A percentile compares a stretch with the other conserved stretches of the same genome.
phyloP scores from a whole-genome alignment of 2,329 filamentous ascomycete genomes.

The Trichoderma koningii region DNA sequence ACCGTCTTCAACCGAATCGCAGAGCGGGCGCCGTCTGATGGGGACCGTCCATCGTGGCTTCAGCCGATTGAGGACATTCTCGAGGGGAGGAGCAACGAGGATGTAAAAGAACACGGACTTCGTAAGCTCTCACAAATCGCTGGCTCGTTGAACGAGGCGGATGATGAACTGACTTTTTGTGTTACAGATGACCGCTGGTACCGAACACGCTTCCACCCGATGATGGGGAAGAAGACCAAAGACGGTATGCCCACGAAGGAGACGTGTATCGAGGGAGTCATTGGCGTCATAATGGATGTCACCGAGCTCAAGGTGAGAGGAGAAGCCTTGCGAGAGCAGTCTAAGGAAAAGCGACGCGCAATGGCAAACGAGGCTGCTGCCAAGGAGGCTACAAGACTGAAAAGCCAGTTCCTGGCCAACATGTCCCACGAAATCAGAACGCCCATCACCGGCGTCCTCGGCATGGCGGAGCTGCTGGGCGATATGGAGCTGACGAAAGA shows the following conservation, averaged over 20 bases:
- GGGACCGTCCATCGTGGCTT: slow-evolving; percentile 53
- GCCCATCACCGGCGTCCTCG: slow-evolving; percentile 77
- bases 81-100: slow-evolving; percentile 59
- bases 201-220: slow-evolving; percentile 69
- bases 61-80: slow-evolving; percentile 65
- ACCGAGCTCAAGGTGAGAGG: slow-evolving; percentile 70
- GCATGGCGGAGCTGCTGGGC: slow-evolving; percentile 74
- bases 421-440: slow-evolving; percentile 82
- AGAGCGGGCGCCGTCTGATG: slow-evolving; percentile 45
- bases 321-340: slow-evolving; percentile 62
- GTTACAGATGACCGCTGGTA: slow-evolving; percentile 64
- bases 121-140: slow-evolving; percentile 39
- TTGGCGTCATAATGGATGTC: slow-evolving; percentile 78
- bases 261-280: slow-evolving; percentile 66
- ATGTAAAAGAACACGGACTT: slow-evolving; percentile 65
- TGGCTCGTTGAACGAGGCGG: neutral
- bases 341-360: slow-evolving; percentile 68
- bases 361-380: slow-evolving; percentile 76
- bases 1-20: slow-evolving; percentile 61
- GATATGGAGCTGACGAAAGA: slow-evolving; percentile 70
- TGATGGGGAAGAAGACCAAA: slow-evolving; percentile 58
- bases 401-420: slow-evolving; percentile 77
- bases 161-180: slow-evolving; percentile 10
- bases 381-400: slow-evolving; percentile 77
- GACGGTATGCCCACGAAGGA: slow-evolving; percentile 51